These are phyloP conservation scores for Boletus rubropictus DNA, from an alignment of 768 basidiomycete species.

Conservation along the genomic window DNA sequence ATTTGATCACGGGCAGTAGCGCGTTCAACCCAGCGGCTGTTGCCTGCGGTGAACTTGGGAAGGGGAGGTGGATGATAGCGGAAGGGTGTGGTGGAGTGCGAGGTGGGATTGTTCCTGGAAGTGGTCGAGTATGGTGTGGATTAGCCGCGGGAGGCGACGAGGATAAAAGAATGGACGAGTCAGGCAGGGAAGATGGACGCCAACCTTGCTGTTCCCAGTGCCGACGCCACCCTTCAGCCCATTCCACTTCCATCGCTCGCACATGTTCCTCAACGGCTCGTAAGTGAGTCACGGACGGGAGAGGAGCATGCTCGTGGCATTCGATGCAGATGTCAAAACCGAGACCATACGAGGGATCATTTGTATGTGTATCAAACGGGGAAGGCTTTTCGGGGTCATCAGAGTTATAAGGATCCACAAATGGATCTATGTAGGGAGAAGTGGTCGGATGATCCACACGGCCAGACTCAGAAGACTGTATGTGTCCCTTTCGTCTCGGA, in stretches of 20 bases:
- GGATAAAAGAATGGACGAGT: not conserved
- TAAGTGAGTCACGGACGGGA: slow-evolving; percentile 61
- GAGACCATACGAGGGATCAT: slow-evolving; percentile 46
- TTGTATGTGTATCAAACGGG: slow-evolving; percentile 33
- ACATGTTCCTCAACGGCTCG: slow-evolving; percentile 75
- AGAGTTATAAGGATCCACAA: slow-evolving; percentile 10
- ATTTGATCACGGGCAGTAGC: slow-evolving; percentile 58
- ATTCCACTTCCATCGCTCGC: slow-evolving; percentile 56
- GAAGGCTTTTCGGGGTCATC: slow-evolving; percentile 21
- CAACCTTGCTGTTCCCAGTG: slow-evolving; percentile 20
- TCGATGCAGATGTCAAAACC: slow-evolving; percentile 87
- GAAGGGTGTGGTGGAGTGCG: slow-evolving; percentile 70
- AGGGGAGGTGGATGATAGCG: slow-evolving; percentile 67
- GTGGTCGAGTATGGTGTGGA: not conserved
- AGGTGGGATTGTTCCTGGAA: slow-evolving; percentile 34
- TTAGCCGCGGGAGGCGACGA: slow-evolving; percentile 10
- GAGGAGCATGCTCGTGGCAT: slow-evolving; percentile 75
- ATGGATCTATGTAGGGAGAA: slow-evolving; percentile 16
- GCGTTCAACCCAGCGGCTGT: slow-evolving; percentile 48
- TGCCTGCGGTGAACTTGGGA: slow-evolving; percentile 62
- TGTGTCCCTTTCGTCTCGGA: slow-evolving; percentile 11
- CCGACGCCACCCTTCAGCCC: slow-evolving; percentile 43
- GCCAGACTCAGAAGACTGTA: not conserved
- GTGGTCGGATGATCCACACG: not conserved
- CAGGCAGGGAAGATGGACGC: not conserved